A percentile compares a stretch with the other conserved stretches of the same genome.
These are phyloP conservation scores for Capsicum baccatum DNA, from an alignment of 257 asterid genomes.

Conservation along the genomic window DNA sequence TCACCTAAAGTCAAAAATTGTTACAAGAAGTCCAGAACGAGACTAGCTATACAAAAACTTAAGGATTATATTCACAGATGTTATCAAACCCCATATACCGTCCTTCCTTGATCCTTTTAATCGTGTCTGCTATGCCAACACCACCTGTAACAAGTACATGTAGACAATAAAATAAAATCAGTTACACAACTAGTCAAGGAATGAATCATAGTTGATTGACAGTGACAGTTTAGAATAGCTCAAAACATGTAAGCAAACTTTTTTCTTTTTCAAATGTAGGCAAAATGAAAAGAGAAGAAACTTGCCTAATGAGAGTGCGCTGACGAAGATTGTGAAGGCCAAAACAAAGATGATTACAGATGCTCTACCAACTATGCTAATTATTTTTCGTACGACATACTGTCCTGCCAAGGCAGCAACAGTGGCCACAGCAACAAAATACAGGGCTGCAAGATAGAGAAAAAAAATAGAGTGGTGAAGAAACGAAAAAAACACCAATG, in stretches of 20 bases:
- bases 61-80: slow-evolving; percentile 51
- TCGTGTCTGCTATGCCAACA: slow-evolving; percentile 59
- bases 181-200: not conserved
- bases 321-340: slow-evolving; percentile 63
- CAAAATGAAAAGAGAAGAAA: not conserved
- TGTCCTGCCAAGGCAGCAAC: slow-evolving; percentile 65
- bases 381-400: slow-evolving; percentile 61
- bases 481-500: not conserved
- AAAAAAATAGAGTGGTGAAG: not conserved
- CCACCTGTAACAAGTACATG: slow-evolving; percentile 50
- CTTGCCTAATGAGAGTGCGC: slow-evolving; percentile 72
- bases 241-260: not conserved
- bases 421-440: slow-evolving; percentile 57
- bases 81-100: slow-evolving; percentile 61
- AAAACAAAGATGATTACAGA: slow-evolving; percentile 69
- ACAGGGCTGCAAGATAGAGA: slow-evolving; percentile 50
- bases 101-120: slow-evolving; percentile 44
- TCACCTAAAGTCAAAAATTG: slow-evolving; percentile 26
- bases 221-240: not conserved
- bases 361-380: slow-evolving; percentile 62
- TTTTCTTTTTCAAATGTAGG: not conserved
- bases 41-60: not conserved
- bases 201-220: not conserved
- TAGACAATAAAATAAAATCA: not conserved
- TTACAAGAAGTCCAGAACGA: not conserved